Evolutionary conservation across 1,139 yeast genomes (phyloP), one percentile per base, ranked within the genome.

Genomic region (Nadsonia commutata): DNA sequence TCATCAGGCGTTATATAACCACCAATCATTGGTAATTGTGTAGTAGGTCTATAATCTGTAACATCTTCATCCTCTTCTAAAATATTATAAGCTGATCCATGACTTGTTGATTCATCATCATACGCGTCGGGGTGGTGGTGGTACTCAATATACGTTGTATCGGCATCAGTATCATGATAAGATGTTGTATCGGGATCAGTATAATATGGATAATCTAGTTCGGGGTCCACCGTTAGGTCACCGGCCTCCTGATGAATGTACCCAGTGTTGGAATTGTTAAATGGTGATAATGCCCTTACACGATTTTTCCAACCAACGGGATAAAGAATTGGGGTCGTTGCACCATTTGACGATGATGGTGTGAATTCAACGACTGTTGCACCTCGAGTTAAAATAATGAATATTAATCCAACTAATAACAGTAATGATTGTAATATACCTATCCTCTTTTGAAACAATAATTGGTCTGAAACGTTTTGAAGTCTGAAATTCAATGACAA

Each of bases 351-450:
- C 9, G 23, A 21, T 21, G 23, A 21, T 21, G 23, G 9, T 21
- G 23, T 6, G 6, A 9, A 21, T 21, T 27, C 16, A 9, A 11
- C 13, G 33, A 9, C 16, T 5, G 13, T 9, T 13, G 13, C 33
- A 27, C 80, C 84, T 43, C 83, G 64, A 0, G 86, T 76, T 5
- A 78, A 55, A 2, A 80, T 62, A 9, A 80, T 76, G 56, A 80
- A 81, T 0, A 69, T 63, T 39, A 80, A 55, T 19, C 80, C 56
- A 19, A 75, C 66, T 21, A 73, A 51, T 21, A 78, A 64, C 2
- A 77, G 60, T 2, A 76, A 47, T n/a, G 75, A 67, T 52, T 78
- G 78, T 41, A 76, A 66, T 20, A 74, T 65, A 6, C 74, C 67
- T 18, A 82, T 51, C 43, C 71, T 64, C 53, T 71, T 74, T 51